These are phyloP conservation scores for Rhizomucor pusillus DNA, from an alignment of 371 early-diverging fungal genomes.

Conservation along the genomic window DNA sequence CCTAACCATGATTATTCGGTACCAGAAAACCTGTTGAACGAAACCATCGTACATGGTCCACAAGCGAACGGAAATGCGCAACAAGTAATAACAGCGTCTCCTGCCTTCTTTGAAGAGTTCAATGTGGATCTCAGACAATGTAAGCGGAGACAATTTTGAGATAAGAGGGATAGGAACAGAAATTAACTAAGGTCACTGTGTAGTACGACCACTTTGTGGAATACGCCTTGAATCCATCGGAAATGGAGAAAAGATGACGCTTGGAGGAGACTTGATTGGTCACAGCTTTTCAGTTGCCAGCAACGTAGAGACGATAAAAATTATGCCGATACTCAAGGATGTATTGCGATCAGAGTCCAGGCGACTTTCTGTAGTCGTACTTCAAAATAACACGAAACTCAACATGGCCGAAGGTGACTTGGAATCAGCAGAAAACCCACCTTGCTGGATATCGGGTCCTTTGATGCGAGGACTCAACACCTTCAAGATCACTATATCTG, in stretches of 20 bases:
- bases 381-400: conserved; percentile 34
- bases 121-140: conserved; percentile 9
- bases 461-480: conserved; percentile 28
- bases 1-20: too few species aligned
- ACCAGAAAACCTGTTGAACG: neutral
- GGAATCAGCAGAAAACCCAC: conserved; percentile 6
- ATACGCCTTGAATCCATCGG: conserved; percentile 11
- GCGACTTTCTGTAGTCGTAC: conserved; percentile 23
- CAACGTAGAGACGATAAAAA: conserved; percentile 18
- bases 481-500: conserved; percentile 34
- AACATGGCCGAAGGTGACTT: conserved; percentile 11
- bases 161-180: neutral
- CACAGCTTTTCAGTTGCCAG: conserved; percentile 32
- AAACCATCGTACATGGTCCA: conserved; percentile 1
- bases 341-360: conserved; percentile 17
- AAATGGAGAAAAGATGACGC: conserved; percentile 6
- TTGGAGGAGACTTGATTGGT: conserved; percentile 27
- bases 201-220: conserved; percentile 17
- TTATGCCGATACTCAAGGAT: conserved; percentile 23
- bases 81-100: conserved; percentile 2
- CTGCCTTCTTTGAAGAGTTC: conserved; percentile 14
- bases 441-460: conserved; percentile 22
- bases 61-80: conserved; percentile 4
- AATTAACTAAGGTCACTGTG: neutral
- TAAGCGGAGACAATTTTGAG: conserved; percentile 1